Evolutionary conservation across 768 basidiomycete genomes (phyloP).

Genomic region (Pulveroboletus frians): DNA sequence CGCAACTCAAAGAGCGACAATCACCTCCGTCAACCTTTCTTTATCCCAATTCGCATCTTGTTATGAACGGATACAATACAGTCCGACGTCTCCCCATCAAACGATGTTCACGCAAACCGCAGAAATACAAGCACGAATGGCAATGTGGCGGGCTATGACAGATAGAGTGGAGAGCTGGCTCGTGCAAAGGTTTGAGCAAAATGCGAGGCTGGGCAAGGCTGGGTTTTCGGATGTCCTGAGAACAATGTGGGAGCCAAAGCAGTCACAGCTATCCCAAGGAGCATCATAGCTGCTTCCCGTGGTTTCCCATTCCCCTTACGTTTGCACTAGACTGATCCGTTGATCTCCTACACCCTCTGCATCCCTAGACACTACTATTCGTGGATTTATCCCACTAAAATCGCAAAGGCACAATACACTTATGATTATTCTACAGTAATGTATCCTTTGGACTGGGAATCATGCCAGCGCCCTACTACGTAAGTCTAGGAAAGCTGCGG

Average conservation of each 20-base stretch:
- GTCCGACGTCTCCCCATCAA: conserved; percentile 54
- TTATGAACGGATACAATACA: conserved; percentile 85
- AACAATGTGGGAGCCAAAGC: conserved; percentile 70
- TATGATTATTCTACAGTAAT: conserved; percentile 29
- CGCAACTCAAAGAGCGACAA: conserved; percentile 67
- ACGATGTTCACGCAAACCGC: conserved; percentile 88
- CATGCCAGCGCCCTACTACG: background rate
- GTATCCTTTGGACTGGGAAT: conserved; percentile 10
- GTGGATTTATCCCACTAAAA: conserved; percentile 24
- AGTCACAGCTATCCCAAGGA: conserved; percentile 36
- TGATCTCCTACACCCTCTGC: conserved; percentile 4
- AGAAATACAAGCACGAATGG: conserved; percentile 79
- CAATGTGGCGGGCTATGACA: conserved; percentile 75
- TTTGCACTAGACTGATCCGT: conserved; percentile 4
- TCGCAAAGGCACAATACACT: conserved; percentile 21
- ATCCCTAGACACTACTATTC: conserved; percentile 20
- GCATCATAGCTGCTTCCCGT: conserved; percentile 20
- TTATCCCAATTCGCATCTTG: conserved; percentile 93
- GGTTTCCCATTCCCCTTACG: conserved; percentile 4
- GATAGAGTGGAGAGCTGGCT: conserved; percentile 83
- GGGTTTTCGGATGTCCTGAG: conserved; percentile 88
- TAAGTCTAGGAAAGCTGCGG: background rate
- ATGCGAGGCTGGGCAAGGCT: conserved; percentile 82
- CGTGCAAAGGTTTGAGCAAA: conserved; percentile 85
- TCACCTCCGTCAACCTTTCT: conserved; percentile 90